phyloP scores from a whole-genome alignment of 2,329 filamentous ascomycete species.

The Tolypocladium pustulatum region DNA sequence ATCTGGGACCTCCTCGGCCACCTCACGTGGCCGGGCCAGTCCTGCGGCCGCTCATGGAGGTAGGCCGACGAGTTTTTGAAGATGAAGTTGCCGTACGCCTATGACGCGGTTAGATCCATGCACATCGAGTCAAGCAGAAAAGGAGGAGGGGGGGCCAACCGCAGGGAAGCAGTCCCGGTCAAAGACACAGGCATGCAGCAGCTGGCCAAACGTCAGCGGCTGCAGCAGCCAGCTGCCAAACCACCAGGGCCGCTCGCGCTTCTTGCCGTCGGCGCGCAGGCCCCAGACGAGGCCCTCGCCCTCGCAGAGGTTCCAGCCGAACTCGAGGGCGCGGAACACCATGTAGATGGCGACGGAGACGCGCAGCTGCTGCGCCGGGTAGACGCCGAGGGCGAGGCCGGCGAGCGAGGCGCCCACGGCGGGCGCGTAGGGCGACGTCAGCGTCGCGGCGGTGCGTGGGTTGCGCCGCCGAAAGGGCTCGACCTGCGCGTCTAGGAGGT shows the following conservation, averaged over 20 bases:
- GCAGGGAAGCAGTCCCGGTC: slow-evolving; percentile 63
- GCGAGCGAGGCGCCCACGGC: slow-evolving; percentile 85
- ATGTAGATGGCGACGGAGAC: slow-evolving; percentile 74
- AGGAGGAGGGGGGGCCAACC: slow-evolving; percentile 25
- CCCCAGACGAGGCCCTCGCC: slow-evolving; percentile 60
- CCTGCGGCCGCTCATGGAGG: slow-evolving; percentile 59
- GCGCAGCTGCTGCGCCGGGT: slow-evolving; percentile 54
- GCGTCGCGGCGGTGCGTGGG: slow-evolving; percentile 58
- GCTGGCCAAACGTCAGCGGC: slow-evolving; percentile 64
- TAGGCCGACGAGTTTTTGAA: slow-evolving; percentile 73
- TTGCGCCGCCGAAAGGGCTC: slow-evolving; percentile 75
- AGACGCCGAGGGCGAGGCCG: slow-evolving; percentile 71
- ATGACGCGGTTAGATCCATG: background rate
- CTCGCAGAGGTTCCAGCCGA: slow-evolving; percentile 74
- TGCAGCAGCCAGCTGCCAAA: slow-evolving; percentile 77
- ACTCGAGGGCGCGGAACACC: slow-evolving; percentile 73
- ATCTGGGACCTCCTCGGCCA: slow-evolving; percentile 74
- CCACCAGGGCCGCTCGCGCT: slow-evolving; percentile 65
- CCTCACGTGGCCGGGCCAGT: slow-evolving; percentile 51
- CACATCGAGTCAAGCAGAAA: background rate
- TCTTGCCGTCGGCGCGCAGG: slow-evolving; percentile 31
- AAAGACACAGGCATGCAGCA: slow-evolving; percentile 67
- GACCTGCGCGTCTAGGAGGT: slow-evolving; percentile 71
- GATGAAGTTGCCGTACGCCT: slow-evolving; percentile 31
- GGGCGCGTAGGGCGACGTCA: slow-evolving; percentile 78